Evolutionary conservation across 768 basidiomycete species (phyloP).

Genomic region (Kwoniella botswanensis): DNA sequence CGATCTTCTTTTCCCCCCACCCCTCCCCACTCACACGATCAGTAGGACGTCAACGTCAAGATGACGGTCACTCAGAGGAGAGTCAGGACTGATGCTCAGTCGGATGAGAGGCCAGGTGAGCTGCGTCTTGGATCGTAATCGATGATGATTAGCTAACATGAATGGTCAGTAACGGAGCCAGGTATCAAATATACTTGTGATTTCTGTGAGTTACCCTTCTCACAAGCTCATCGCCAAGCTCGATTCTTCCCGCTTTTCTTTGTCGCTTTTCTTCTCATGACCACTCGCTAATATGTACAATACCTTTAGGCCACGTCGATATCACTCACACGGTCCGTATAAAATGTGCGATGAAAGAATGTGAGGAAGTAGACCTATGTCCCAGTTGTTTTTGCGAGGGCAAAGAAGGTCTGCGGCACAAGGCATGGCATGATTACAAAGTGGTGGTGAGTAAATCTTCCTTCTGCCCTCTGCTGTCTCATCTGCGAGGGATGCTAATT

Average conservation of each 20-base stretch:
- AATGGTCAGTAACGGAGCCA: constrained; percentile 47
- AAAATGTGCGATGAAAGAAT: constrained; percentile 75
- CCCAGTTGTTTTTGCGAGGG: constrained; percentile 90
- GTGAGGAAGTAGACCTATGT: constrained; percentile 89
- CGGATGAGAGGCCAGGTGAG: constrained; percentile 49
- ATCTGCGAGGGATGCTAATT: background rate
- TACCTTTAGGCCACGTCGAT: constrained; percentile 67
- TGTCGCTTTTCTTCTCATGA: background rate
- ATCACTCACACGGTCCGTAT: constrained; percentile 96
- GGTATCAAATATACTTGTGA: constrained; percentile 59
- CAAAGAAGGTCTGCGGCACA: constrained; percentile 84
- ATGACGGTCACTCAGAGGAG: constrained; percentile 57
- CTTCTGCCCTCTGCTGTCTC: background rate
- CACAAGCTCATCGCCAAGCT: background rate
- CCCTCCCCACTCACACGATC: constrained; percentile 7
- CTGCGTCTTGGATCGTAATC: background rate
- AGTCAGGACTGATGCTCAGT: constrained; percentile 44
- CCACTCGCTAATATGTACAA: background rate
- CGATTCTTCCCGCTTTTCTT: background rate
- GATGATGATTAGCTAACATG: background rate
- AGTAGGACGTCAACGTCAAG: background rate
- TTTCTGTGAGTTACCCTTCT: constrained; percentile 40
- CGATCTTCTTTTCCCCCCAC: background rate
- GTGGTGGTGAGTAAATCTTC: constrained; percentile 70
- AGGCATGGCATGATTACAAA: constrained; percentile 84